Base-by-base conservation (phyloP, 2,329 filamentous ascomycete genomes). In the Fusarium nisikadoi region DNA sequence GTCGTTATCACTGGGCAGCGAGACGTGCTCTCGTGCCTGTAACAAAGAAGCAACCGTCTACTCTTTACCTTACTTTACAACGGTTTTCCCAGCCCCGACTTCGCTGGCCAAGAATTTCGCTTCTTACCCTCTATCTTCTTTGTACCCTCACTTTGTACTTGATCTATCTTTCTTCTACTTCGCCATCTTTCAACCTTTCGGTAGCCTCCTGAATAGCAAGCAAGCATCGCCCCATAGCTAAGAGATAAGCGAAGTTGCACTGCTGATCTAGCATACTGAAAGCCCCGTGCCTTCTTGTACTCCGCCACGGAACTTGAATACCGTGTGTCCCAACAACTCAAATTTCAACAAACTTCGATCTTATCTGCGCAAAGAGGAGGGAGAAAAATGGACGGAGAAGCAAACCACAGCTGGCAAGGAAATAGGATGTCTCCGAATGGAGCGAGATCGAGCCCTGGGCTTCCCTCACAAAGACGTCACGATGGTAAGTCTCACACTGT, bases 391-490 rank as follows among this genome's bases (percentile, higher is more conserved):
- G 76, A 76, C 27, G 72, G 75, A 45, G 77, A 78, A 52, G 45
- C 65, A 46, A 71, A 71, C 61, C 79, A 78, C 53, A 73, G 64
- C 62, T 71, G 75, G 66, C 78, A 79, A 52, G 65, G 72, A 41
- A 71, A 67, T 58, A 72, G 62, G 53, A 67, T 63, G 68, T 76
- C 77, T 53, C 78, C 75, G 64, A 70, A 66, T 52, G 75, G 75
- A 42, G 62, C 75, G 45, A 75, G 77, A 67, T 77, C 79, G 27
- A 80, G 74, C 62, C 77, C 78, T n/a, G 77, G 75, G 27, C 68
- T 79, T 43, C 76, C 77, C 25, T 77, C 77, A 38, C 78, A 80
- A 43, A 79, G 81, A 59, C 80, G 81, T 36, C 79, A 80, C 54
- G 81, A 83, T 65, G 81, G 81, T 83, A 73, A 46, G 79, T 76